Percentiles rank a stretch among this genome's conserved stretches.
Conservation (phyloP, 2,329 filamentous ascomycete genomes). For the Ophiostoma montium region DNA sequence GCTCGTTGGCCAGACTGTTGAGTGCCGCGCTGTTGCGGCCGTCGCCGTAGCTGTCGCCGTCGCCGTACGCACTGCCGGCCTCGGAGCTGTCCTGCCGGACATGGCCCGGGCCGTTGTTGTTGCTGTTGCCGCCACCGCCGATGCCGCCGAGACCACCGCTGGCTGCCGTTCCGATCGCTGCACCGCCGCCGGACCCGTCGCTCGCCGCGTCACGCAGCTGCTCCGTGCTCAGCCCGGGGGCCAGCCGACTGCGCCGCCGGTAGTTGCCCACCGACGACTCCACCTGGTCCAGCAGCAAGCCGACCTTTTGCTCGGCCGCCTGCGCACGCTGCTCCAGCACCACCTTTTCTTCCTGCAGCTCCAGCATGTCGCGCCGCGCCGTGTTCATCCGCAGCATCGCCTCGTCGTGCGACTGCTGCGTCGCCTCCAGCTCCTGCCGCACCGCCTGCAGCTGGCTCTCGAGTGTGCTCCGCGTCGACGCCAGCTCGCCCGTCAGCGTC, state of each 20-base stretch:
- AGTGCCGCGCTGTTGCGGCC: slow-evolving; percentile 53
- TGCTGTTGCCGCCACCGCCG: slow-evolving; percentile 14
- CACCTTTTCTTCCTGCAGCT: slow-evolving; percentile 69
- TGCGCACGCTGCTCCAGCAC: slow-evolving; percentile 69
- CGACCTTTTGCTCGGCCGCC: slow-evolving; percentile 88
- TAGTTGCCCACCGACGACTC: slow-evolving; percentile 91
- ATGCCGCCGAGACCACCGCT: too few relatives aligned
- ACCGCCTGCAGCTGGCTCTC: slow-evolving; percentile 58
- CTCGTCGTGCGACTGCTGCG: slow-evolving; percentile 45
- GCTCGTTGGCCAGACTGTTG: slow-evolving; percentile 80
- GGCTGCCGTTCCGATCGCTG: too few relatives aligned
- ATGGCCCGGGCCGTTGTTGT: slow-evolving; percentile 20
- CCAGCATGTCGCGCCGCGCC: slow-evolving; percentile 56
- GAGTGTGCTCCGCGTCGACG: slow-evolving; percentile 44
- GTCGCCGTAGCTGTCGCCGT: slow-evolving; percentile 31
- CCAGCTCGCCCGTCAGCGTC: slow-evolving; percentile 53
- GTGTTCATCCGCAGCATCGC: slow-evolving; percentile 41
- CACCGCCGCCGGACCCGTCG: not conserved
- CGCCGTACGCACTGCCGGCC: slow-evolving; percentile 46
- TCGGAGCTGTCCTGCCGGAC: slow-evolving; percentile 43
- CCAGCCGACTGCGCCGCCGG: slow-evolving; percentile 57
- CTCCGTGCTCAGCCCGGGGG: slow-evolving; percentile 37
- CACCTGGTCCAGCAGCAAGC: slow-evolving; percentile 84
- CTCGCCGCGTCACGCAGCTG: slow-evolving; percentile 23
- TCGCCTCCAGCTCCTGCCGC: slow-evolving; percentile 53